These are phyloP conservation scores for Tinospora cordifolia DNA, from an alignment of 164 flowering plant genomes.

Conservation along the genomic window DNA sequence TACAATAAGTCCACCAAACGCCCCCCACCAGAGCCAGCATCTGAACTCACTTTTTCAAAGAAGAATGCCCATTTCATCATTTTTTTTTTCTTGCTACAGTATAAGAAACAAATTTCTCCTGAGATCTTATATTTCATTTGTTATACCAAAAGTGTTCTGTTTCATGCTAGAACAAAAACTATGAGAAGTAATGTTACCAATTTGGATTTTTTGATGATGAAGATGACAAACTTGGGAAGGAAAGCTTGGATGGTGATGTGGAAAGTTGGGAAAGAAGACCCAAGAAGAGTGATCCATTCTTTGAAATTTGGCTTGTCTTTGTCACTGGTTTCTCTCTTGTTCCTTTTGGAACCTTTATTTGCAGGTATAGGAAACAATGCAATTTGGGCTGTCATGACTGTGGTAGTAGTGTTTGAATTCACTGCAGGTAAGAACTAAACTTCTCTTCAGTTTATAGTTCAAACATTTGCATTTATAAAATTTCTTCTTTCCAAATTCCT, in stretches of 20 bases:
- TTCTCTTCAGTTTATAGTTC: background rate
- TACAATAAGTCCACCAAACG: slow-evolving; percentile 4
- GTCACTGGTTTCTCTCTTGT: slow-evolving; percentile 70
- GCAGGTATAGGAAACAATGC: slow-evolving; percentile 62
- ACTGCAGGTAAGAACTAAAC: slow-evolving; percentile 50
- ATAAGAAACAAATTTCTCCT: background rate
- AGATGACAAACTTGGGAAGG: slow-evolving; percentile 23
- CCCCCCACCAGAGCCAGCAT: background rate
- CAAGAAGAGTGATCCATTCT: slow-evolving; percentile 61
- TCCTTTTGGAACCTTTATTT: slow-evolving; percentile 68
- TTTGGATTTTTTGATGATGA: slow-evolving; percentile 5
- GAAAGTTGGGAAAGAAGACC: slow-evolving; percentile 67
- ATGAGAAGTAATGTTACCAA: background rate
- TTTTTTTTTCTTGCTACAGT: background rate
- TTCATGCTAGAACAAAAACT: background rate
- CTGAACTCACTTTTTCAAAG: background rate
- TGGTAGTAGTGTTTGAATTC: slow-evolving; percentile 86
- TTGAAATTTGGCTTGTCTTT: slow-evolving; percentile 73
- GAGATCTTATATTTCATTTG: background rate
- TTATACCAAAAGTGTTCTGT: background rate
- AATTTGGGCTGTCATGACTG: slow-evolving; percentile 97
- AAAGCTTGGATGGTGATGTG: slow-evolving; percentile 23
- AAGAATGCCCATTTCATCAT: background rate
- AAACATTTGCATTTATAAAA: background rate
- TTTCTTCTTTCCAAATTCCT: background rate